phyloP scores from a whole-genome alignment of 768 basidiomycete genomes.

The Clitopilus hobsonii region DNA sequence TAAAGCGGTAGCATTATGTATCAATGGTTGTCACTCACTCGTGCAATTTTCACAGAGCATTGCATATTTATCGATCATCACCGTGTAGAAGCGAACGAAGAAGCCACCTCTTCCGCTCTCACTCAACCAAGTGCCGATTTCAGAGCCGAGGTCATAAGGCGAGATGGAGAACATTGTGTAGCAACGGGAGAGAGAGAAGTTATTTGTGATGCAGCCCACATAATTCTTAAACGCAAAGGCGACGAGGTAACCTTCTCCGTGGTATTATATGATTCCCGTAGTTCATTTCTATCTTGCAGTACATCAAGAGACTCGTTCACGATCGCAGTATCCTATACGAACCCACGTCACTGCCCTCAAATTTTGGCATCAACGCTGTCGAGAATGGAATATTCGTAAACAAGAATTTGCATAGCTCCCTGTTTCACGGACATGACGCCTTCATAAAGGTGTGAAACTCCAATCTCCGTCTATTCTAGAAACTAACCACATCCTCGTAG shows the following conservation, averaged over 20 bases:
- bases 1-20: constrained; percentile 2
- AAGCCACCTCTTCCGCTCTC: constrained; percentile 10
- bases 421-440: background rate
- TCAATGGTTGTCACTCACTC: background rate
- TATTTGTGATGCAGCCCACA: constrained; percentile 4
- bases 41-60: constrained; percentile 3
- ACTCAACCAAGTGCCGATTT: background rate
- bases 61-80: constrained; percentile 9
- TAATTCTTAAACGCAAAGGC: constrained; percentile 8
- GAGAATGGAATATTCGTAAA: constrained; percentile 1
- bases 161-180: constrained; percentile 3
- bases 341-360: background rate
- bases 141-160: constrained; percentile 2
- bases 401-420: background rate
- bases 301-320: background rate
- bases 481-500: background rate
- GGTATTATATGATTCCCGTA: background rate
- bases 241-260: constrained; percentile 3
- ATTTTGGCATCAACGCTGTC: constrained; percentile 3
- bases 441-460: constrained; percentile 1
- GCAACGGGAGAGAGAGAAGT: background rate
- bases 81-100: constrained; percentile 11
- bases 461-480: background rate
- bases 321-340: background rate
- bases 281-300: background rate